Evolutionary conservation across 2,329 filamentous ascomycete genomes (phyloP).

Genomic region (Ceratocystis harringtonii): DNA sequence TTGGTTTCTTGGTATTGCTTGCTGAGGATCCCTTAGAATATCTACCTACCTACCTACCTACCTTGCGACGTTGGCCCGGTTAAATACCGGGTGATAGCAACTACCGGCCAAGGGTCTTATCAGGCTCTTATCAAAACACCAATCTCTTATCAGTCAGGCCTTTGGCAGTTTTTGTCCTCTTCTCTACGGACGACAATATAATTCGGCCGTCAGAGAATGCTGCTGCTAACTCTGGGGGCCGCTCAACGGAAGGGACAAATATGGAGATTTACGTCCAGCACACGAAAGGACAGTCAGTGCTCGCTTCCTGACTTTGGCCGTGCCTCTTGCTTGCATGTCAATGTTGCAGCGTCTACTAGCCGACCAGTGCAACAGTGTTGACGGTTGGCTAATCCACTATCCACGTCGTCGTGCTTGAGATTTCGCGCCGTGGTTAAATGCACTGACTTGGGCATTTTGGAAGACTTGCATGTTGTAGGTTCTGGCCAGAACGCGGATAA

Average conservation of each 20-base stretch:
- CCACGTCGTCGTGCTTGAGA: not conserved
- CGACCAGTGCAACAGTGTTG: not conserved
- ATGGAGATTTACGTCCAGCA: no score
- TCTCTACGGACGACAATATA: not conserved
- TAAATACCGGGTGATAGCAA: not conserved
- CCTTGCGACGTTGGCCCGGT: not conserved
- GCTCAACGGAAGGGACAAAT: not conserved
- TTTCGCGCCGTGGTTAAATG: not conserved
- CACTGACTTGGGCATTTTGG: not conserved
- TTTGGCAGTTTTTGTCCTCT: not conserved
- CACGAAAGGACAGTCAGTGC: not conserved
- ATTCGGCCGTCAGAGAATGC: not conserved
- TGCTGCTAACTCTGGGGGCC: not conserved
- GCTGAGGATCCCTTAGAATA: not conserved
- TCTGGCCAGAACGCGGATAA: not conserved
- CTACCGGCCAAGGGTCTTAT: not conserved
- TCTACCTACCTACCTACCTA: not conserved
- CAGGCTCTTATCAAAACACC: not conserved
- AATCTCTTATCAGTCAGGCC: not conserved
- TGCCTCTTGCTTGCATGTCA: not conserved
- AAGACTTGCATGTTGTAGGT: not conserved
- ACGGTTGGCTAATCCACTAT: not conserved
- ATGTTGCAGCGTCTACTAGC: not conserved
- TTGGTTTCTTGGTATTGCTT: not conserved
- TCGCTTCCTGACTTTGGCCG: not conserved